Base-by-base conservation (phyloP, 805 yeast genomes). In the Monosporozyma solicola region DNA sequence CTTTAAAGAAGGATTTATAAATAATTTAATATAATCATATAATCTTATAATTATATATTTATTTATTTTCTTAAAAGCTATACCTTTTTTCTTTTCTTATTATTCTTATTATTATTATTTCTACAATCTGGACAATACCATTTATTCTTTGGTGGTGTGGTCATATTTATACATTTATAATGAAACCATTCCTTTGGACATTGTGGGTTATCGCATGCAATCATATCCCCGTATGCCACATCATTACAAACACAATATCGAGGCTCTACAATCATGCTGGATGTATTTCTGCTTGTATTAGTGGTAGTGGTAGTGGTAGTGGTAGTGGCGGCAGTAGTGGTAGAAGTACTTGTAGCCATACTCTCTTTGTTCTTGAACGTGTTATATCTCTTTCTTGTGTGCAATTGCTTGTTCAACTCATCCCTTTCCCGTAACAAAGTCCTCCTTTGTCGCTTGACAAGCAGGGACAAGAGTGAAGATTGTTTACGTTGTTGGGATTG, bases 1-100 rank as follows among this genome's bases (percentile, higher is more conserved):
- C 99, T 74, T 86, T 94, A 77, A 94, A 94, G 96, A 91, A 88
- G 85, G 97, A 91, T 79, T 83, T 88, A 75, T 80, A 83, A 73
- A 53, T 64, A 47, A 46, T 48, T 55, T 46, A 43, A 48, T 31
- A 16, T 33, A 41, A 25, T 32, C 41, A 32, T 25, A 47, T 15
- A 35, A 39, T 33, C 20, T 20, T 20, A 20, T 20, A 20, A 20
- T 20, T 20, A 20, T 51, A 46, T 51, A 22, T 53, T 41, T 51
- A n/a, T 47, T 13, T 47, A 20, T 20, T 20, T 20, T 20, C 20
- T 47, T 47, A 51, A 29, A 33, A 48, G 20, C 20, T 46, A 35
- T 51, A 43, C 33, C n/a, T 24, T 41, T 35, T 13, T 35, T 13
- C 49, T 39, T 49, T 51, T 39, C 43, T 48, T 54, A 41, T 49